Evolutionary conservation across 2,329 filamentous ascomycete genomes (phyloP), one percentile per base, ranked within the genome.

Genomic region (Epichloe sylvatica): DNA sequence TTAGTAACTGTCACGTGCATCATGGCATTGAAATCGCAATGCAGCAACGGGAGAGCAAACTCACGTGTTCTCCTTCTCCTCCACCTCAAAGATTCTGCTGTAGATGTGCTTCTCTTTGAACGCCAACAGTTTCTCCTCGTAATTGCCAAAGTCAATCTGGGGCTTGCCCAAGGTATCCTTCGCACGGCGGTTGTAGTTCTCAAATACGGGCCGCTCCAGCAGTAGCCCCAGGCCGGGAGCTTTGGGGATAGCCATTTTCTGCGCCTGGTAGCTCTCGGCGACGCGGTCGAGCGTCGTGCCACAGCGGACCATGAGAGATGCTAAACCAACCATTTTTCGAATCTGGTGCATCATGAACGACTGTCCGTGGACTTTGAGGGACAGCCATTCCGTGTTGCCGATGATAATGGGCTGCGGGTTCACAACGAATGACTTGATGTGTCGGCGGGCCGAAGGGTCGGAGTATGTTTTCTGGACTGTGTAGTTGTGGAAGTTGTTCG

Each of bases 301-400:
- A 64, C 86, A 94, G 37, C 92, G 83, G 6, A 94, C 84, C 5
- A 91, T 73, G 52, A 98, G 74, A 35, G 87, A 81, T 8, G 81
- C 87, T 84, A 98, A 89, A 50, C 86, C 88, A 15, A 98, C 87
- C 92, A 98, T 97, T 70, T 97, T 98, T 61, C 92, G 84, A 67
- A 98, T 98, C 70, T 98, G 92, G 67, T 98, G 92, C 92, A 98
- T 98, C 92, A 98, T 98, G 75, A 98, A 98, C 62, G 84, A 91
- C 68, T 98, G 92, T 0, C 92, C 92, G 67, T 98, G 92, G 23
- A 98, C 90, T 64, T 94, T 95, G 56, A 97, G 74, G 41, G 85
- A 92, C 4, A 98, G 74, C 92, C 92, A 98, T 71, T 98, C 86
- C 2, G 89, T 96, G 62, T 91, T 82, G 64, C 87, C 80, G 66